phyloP scores from a whole-genome alignment of 345 rosid genomes.

The Camelina laxa region DNA sequence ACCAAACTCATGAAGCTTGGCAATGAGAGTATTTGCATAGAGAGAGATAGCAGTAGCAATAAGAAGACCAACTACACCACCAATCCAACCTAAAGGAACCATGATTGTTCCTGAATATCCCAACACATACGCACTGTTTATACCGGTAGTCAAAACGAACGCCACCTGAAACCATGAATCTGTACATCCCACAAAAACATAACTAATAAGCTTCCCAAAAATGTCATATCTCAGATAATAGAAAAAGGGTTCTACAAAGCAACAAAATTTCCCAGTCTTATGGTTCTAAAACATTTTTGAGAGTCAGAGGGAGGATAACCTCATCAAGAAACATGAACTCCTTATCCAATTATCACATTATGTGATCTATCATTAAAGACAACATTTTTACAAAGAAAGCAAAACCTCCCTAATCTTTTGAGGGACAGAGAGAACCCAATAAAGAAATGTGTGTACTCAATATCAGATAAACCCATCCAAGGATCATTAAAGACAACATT shows the following conservation, averaged over 20 bases:
- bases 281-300: neutral
- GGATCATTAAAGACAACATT: neutral
- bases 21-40: constrained; percentile 77
- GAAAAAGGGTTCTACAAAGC: constrained; percentile 19
- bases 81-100: constrained; percentile 91
- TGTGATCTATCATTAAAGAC: constrained; percentile 12
- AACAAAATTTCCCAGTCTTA: constrained; percentile 15
- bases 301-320: neutral
- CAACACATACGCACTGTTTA: constrained; percentile 89
- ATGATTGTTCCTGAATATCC: constrained; percentile 89
- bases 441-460: neutral
- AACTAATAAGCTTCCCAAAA: constrained; percentile 17
- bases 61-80: constrained; percentile 74
- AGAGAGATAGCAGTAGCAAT: constrained; percentile 72
- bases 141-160: constrained; percentile 79
- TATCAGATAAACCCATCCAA: neutral
- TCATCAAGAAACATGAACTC: neutral
- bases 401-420: too few species aligned
- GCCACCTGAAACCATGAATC: constrained; percentile 96
- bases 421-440: neutral
- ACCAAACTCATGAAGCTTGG: constrained; percentile 83
- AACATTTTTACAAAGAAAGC: neutral
- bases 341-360: neutral
- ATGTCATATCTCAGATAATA: neutral
- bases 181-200: constrained; percentile 42